Evolutionary conservation across 2,329 filamentous ascomycete species (phyloP).

Genomic region (Moelleriella libera): DNA sequence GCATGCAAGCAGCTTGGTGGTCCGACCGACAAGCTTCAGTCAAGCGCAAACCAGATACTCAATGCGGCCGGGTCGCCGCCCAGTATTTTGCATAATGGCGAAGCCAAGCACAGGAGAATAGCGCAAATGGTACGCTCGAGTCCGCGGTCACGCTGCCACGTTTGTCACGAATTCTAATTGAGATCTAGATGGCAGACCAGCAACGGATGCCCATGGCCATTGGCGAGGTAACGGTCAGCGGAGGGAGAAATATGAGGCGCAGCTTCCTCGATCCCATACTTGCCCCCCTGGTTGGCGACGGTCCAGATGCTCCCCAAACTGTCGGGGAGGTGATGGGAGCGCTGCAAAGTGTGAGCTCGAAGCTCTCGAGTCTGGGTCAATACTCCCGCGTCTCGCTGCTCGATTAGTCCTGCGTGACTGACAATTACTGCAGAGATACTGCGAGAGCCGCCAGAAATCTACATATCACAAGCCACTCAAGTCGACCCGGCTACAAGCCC

Average conservation of each 20-base stretch:
- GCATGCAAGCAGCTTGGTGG: slow-evolving; percentile 15
- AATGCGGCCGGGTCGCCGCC: slow-evolving; percentile 23
- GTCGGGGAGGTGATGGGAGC: slow-evolving; percentile 65
- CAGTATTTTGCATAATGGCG: slow-evolving; percentile 19
- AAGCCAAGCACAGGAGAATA: slow-evolving; percentile 23
- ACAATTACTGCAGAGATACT: slow-evolving; percentile 54
- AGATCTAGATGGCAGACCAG: slow-evolving; percentile 44
- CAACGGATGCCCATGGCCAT: slow-evolving; percentile 78
- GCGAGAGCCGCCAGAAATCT: slow-evolving; percentile 68
- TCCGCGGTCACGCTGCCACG: too few relatives aligned
- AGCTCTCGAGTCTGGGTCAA: slow-evolving; percentile 68
- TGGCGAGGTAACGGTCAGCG: slow-evolving; percentile 70
- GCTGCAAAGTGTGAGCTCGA: slow-evolving; percentile 55
- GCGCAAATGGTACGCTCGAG: slow-evolving; percentile 19
- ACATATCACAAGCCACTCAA: slow-evolving; percentile 61
- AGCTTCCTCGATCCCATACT: slow-evolving; percentile 74
- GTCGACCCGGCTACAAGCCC: slow-evolving; percentile 55
- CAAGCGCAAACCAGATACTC: slow-evolving; percentile 21
- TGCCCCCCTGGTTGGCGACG: slow-evolving; percentile 58
- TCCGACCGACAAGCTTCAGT: slow-evolving; percentile 24
- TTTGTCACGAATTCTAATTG: slow-evolving; percentile 6
- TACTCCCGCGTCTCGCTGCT: not conserved
- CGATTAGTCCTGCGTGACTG: too few relatives aligned
- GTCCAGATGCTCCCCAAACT: slow-evolving; percentile 55
- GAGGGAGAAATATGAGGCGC: slow-evolving; percentile 69